A percentile compares a stretch with the other conserved stretches of the same genome.
These are phyloP conservation scores for Rhizopogon salebrosus DNA, from an alignment of 768 basidiomycete species.

Conservation along the genomic window DNA sequence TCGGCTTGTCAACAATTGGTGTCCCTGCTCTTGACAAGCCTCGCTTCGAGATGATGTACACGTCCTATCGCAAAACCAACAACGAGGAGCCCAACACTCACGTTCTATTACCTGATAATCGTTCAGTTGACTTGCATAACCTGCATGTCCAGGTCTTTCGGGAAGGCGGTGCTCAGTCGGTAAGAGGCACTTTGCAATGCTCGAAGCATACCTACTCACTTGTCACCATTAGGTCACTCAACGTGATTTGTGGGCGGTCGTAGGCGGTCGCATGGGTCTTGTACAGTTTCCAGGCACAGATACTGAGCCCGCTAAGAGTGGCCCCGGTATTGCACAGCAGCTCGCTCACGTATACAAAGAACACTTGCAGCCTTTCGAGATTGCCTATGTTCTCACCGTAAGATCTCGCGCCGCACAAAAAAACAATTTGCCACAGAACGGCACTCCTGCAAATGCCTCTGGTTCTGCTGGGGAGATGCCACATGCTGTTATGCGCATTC, in stretches of 20 bases:
- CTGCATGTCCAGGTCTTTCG: constrained; percentile 57
- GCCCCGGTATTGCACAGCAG: constrained; percentile 56
- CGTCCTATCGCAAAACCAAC: constrained; percentile 40
- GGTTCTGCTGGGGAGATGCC: neutral
- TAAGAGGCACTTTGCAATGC: constrained; percentile 22
- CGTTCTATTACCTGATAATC: constrained; percentile 45
- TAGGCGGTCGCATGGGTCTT: constrained; percentile 65
- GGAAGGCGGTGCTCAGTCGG: constrained; percentile 48
- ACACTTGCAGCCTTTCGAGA: constrained; percentile 53
- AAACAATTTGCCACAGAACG: constrained; percentile 12
- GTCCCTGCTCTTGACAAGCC: constrained; percentile 41
- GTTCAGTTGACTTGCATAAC: constrained; percentile 52
- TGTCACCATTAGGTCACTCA: constrained; percentile 38
- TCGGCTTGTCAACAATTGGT: constrained; percentile 1
- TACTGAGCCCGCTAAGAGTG: constrained; percentile 54
- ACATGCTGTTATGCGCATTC: neutral
- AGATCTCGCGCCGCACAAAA: constrained; percentile 14
- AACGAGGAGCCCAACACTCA: constrained; percentile 35
- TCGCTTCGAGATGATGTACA: constrained; percentile 49
- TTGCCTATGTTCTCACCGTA: constrained; percentile 42
- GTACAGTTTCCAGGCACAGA: constrained; percentile 60
- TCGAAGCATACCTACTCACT: constrained; percentile 6
- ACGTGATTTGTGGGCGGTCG: constrained; percentile 57
- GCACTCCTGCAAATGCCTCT: constrained; percentile 4
- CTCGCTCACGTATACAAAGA: constrained; percentile 57